phyloP scores from a whole-genome alignment of 1,139 yeast genomes.

The Lodderomyces oxycetoniae region DNA sequence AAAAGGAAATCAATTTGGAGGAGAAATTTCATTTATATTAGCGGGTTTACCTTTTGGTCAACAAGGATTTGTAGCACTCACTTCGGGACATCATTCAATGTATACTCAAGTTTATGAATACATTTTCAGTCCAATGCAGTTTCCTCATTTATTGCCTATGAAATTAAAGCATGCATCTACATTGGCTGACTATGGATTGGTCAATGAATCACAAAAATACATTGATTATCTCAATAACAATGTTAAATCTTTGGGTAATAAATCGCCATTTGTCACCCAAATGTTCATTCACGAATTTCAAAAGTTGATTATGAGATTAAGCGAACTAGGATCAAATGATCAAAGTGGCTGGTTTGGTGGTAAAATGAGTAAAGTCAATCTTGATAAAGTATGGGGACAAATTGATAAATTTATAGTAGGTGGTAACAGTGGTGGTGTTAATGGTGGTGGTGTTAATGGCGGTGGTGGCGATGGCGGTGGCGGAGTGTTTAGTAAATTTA shows the following conservation, averaged over 20 bases:
- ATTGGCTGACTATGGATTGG: conserved; percentile 59
- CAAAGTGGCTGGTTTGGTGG: conserved; percentile 53
- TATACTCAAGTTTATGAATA: conserved; percentile 75
- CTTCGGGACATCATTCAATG: conserved; percentile 22
- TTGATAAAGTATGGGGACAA: conserved; percentile 85
- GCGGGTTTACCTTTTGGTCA: conserved; percentile 42
- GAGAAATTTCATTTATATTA: conserved; percentile 45
- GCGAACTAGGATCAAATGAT: conserved; percentile 38
- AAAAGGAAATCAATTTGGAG: conserved; percentile 31
- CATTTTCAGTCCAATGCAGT: conserved; percentile 34
- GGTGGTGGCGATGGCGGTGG: conserved; percentile 53
- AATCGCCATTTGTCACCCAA: conserved; percentile 37
- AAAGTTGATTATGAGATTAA: conserved; percentile 38
- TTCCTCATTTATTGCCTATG: conserved; percentile 51
- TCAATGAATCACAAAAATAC: conserved; percentile 54
- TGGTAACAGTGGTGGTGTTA: conserved; percentile 86
- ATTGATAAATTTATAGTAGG: conserved; percentile 87
- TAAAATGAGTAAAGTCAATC: conserved; percentile 66
- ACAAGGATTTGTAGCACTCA: conserved; percentile 21
- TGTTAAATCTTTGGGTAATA: conserved; percentile 39
- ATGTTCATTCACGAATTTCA: conserved; percentile 36
- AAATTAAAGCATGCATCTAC: conserved; percentile 61
- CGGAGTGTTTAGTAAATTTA: conserved; percentile 64
- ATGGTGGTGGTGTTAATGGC: conserved; percentile 83
- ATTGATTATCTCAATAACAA: conserved; percentile 43